Base-by-base conservation (phyloP, 2,329 filamentous ascomycete species). In the Alternaria arborescens region DNA sequence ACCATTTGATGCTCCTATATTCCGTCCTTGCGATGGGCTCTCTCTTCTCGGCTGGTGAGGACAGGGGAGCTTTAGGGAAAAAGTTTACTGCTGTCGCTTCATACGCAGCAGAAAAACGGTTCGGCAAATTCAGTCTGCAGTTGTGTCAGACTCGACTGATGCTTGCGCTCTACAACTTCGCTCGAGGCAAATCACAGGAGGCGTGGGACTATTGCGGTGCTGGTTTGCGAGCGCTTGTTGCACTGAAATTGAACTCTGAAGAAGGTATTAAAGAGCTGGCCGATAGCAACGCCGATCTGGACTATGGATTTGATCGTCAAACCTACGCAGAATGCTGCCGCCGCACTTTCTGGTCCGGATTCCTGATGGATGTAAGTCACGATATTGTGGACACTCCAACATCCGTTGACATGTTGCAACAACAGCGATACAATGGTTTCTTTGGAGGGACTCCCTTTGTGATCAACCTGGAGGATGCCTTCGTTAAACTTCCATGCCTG, bases 261-360 rank as follows among this genome's bases (percentile, higher is more conserved):
- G 70, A 83, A 54, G 82, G 83, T 8, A 73, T 83, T 8, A 72
- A 69, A 38, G 72, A 77, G 34, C 58, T 77, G n/a, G 67, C 68
- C 11, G 75, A 85, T 77, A 83, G 85, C 51, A 78, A 78, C 14
- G 70, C 77, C n/a, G 70, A 71, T 0, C 85, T 82, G 54, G 86
- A 87, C 5, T 88, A 87, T 69, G 86, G 83, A 20, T 81, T 91
- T 64, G 86, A 84, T 66, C 83, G 82, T 58, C 77, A 78, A 51
- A 86, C 85, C 30, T 85, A 89, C 66, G 84, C 85, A 24, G 91
- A 93, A 77, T 89, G 88, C 68, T 84, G 87, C 61, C 84, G 90
- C 64, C 83, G 91, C 57, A 92, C 89, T 0, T 89, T 92, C 70
- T 93, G 90, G 90, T 86, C 88, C 28, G 85, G 87, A 52, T 91